Conservation (phyloP, 805 yeast genomes). For the Candida vartiovaarae region DNA sequence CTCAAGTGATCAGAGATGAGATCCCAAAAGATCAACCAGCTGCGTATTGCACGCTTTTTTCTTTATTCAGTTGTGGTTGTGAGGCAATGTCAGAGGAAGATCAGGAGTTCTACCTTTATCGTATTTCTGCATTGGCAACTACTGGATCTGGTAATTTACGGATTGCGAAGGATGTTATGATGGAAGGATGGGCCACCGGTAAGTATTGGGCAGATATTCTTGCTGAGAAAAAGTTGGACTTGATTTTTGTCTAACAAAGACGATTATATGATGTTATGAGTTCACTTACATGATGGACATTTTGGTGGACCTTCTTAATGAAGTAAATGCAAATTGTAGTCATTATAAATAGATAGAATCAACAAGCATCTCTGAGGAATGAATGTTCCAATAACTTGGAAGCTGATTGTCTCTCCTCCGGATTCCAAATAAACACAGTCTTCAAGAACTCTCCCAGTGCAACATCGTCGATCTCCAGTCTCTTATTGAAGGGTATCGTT, state of each 20-base stretch:
- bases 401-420: conserved; percentile 49
- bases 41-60: conserved; percentile 44
- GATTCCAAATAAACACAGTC: conserved; percentile 36
- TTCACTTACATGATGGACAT: background rate
- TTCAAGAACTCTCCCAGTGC: conserved; percentile 24
- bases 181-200: conserved; percentile 45
- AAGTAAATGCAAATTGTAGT: background rate
- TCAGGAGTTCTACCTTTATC: conserved; percentile 28
- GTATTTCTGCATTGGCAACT: conserved; percentile 30
- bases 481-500: conserved; percentile 16
- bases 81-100: conserved; percentile 34
- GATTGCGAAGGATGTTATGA: conserved; percentile 32
- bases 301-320: background rate
- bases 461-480: conserved; percentile 5
- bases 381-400: conserved; percentile 44
- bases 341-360: too few species aligned
- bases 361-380: conserved; percentile 26
- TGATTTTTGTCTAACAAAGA: conserved; percentile 34
- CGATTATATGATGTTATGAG: too few species aligned
- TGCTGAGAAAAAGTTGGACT: conserved; percentile 33
- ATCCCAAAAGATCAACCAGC: conserved; percentile 41
- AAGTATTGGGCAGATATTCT: conserved; percentile 48
- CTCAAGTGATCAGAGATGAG: conserved; percentile 25
- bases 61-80: conserved; percentile 48
- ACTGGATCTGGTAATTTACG: conserved; percentile 28